Base-by-base conservation (phyloP, 768 basidiomycete species). In the Boletellus ananas region DNA sequence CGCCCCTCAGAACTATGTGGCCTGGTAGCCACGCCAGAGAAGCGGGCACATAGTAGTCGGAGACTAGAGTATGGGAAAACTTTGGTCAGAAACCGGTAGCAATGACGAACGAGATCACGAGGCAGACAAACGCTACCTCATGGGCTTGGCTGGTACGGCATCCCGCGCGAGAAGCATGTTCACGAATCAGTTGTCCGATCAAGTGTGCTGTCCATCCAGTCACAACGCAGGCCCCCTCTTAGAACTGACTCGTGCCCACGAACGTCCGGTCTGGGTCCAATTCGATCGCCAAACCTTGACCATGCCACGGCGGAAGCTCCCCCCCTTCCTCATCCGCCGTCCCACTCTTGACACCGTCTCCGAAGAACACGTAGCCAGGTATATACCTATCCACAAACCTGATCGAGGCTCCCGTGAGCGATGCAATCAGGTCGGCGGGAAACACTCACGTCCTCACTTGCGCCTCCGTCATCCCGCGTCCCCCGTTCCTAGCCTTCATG, bases 381-480 rank as follows among this genome's bases (percentile, higher is more conserved):
- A 97, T 93, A 67, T 96, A 96, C 4, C 94, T 83, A 66, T 93
- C 88, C 6, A 94, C 83, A 63, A 95, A 95, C 33, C 88, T 91
- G 61, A 33, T 21, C 36, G 25, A 43, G 29, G 17, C 16, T 9
- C 16, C 18, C 6, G 46, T 49, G 34, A 54, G 40, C 8, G 2
- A 47, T 20, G 10, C 39, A 8, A 35, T 6, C 33, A 29, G 29
- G 8, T 16, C 20, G 60, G 50, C 49, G 49, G 45, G 35, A 40
- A 37, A 37, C 44, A 63, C 67, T 39, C 55, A 76, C 77, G 72
- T 61, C 59, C 83, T 84, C 58, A 84, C 81, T 74, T 94, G 68
- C 6, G 78, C 81, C 59, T 95, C 93, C 0, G 83, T 75, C 95
- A 98, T 96, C 4, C 94, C 94, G 29, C 73, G 72, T 6, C 92